phyloP scores from a whole-genome alignment of 768 basidiomycete genomes.

The Boletus reticulatus region DNA sequence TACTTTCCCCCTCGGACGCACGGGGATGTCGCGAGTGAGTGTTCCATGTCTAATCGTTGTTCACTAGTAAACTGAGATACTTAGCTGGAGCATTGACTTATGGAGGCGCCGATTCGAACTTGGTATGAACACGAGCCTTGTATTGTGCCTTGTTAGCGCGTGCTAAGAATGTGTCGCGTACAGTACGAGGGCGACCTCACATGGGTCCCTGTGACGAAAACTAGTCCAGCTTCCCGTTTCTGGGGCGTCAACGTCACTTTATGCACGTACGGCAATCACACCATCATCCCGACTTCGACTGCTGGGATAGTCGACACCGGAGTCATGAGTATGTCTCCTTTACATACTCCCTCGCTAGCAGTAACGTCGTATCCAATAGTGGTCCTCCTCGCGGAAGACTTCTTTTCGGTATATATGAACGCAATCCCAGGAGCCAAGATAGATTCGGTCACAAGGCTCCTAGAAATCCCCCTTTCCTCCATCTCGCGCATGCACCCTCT shows the following conservation, averaged over 20 bases:
- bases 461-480: slow-evolving; percentile 13
- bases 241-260: slow-evolving; percentile 32
- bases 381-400: slow-evolving; percentile 22
- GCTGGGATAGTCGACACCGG: slow-evolving; percentile 30
- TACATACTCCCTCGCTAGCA: neutral
- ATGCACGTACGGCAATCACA: slow-evolving; percentile 9
- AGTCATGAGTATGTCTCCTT: slow-evolving; percentile 14
- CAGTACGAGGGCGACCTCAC: slow-evolving; percentile 24
- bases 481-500: neutral
- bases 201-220: slow-evolving; percentile 26
- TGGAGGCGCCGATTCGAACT: slow-evolving; percentile 14
- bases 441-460: neutral
- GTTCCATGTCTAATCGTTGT: neutral
- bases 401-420: slow-evolving; percentile 13
- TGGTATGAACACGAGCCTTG: too few species aligned
- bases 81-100: slow-evolving; percentile 28
- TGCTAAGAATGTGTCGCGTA: neutral
- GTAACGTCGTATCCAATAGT: neutral
- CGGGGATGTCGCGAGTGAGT: slow-evolving; percentile 15
- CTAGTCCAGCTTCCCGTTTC: slow-evolving; percentile 17
- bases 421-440: slow-evolving; percentile 16
- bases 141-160: too few species aligned
- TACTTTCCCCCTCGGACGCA: slow-evolving; percentile 21
- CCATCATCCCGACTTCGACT: slow-evolving; percentile 15
- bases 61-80: neutral